Evolutionary conservation across 83 land plant species (phyloP), one percentile per base, ranked within the genome.

Genomic region (Larix sibirica): DNA sequence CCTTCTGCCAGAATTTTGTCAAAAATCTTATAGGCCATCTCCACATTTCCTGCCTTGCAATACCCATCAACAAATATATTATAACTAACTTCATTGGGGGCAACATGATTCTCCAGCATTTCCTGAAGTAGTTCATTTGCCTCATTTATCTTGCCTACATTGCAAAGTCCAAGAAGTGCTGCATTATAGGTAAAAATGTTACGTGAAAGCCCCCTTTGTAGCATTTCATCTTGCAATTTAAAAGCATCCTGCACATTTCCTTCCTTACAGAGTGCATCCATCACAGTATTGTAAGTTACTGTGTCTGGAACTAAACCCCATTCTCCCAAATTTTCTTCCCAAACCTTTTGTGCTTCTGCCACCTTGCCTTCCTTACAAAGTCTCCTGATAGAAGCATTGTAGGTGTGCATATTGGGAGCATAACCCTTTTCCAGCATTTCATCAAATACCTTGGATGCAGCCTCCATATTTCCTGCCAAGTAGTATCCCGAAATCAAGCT

Each of bases 161-260:
- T 92, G 33, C 91, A 92, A 61, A 94, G 61, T 62, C 90, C 86
- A 82, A 87, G 85, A 9, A 97, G 89, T 79, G 90, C 50, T 7
- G 95, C 92, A 89, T 92, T 97, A 78, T 90, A 97, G 4, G 88
- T 86, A 80, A 86, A 85, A 62, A 91, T 85, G 77, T 88, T 91
- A 31, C 94, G 95, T 8, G 50, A 44, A 28, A 88, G 68, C 13
- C 92, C 91, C 38, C 84, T 14, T 6, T 60, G 66, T 74, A 84
- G 85, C 92, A 93, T 93, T 77, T 91, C 92, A 56, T 89, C 94
- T 83, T 62, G 79, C 69, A 89, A 75, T 24, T 74, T 82, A 76
- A 91, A 83, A 74, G 94, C 97, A 67, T 81, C 92, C 36, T 59
- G 80, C 62, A 85, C 70, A 61, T 84, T 83, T 61, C 92, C 89